Base-by-base conservation (phyloP, 805 yeast genomes). In the Candida ponderosae region DNA sequence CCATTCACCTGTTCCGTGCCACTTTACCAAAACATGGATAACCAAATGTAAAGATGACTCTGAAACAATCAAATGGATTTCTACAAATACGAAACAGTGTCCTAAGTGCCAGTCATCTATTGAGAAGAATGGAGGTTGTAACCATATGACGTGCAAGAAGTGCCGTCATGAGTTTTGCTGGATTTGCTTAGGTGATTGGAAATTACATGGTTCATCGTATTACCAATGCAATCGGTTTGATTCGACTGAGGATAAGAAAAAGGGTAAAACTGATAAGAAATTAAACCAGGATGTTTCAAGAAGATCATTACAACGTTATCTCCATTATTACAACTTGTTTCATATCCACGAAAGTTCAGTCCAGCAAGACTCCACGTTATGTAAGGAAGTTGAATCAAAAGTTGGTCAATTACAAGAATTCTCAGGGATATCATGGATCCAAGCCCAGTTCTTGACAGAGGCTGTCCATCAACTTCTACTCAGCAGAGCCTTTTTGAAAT, bases 51-150 rank as follows among this genome's bases (percentile, higher is more conserved):
- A 70, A 42, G 93, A 87, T 53, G 97, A 93, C 54, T 77, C 93
- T 0, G 96, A 85, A 48, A 87, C 96, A 14, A 71, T 80, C 3
- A 76, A 81, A 50, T 93, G 97, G 97, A 79, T 93, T 18, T 68
- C 76, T 4, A 77, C 82, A 4, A 80, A 90, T 56, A 87, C 98
- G 1, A 81, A 86, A 47, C 73, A 74, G 32, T 93, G 98, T 57
- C 95, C 96, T 0, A 74, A 75, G 51, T 93, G 98, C 63, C 63
- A 64, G 9, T 65, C 87, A 1, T 65, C 77, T 21, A 93, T 90
- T 44, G 97, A 93, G 54, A 88, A 90, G 51, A 83, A 83, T 54
- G 97, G 97, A 18, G 98, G 98, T 0, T 93, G 98, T 62, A 90
- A 90, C 59, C 98, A 93, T 60, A 90, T 93, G 96, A 72, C 78